A percentile compares a stretch with the other conserved stretches of the same genome.
Evolutionary conservation across 2,329 filamentous ascomycete genomes (phyloP).

Genomic region (Trichophaea hybrida): DNA sequence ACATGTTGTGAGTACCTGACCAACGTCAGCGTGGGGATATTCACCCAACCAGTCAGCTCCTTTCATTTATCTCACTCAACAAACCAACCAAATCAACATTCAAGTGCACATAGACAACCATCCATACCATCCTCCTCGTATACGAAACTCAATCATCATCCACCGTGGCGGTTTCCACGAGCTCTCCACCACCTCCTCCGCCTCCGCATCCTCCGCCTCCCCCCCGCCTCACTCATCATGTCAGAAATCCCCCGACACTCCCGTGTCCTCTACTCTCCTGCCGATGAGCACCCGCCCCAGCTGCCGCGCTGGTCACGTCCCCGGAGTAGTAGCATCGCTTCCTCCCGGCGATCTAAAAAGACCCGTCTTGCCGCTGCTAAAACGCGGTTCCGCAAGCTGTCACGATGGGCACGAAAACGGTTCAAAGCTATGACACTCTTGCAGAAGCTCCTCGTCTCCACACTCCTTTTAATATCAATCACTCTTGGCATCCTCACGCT

Average conservation of each 20-base stretch:
- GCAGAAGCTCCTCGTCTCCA: constrained; percentile 22
- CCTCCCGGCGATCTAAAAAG: constrained; percentile 10
- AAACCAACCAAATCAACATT: too few species aligned
- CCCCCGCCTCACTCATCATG: constrained; percentile 5
- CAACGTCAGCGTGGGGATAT: too few species aligned
- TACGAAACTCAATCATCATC: too few species aligned
- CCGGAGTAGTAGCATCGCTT: constrained; percentile 4
- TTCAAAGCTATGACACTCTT: constrained; percentile 20
- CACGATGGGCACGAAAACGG: constrained; percentile 22
- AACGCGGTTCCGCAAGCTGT: constrained; percentile 16
- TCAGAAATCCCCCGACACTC: constrained; percentile 22
- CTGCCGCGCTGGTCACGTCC: constrained; percentile 18
- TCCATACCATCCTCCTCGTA: too few species aligned
- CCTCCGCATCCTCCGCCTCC: background rate
- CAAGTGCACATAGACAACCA: too few species aligned
- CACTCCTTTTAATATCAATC: constrained; percentile 13
- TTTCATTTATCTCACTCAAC: too few species aligned
- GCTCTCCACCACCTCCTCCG: background rate
- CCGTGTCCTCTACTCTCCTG: constrained; percentile 24
- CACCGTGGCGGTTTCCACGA: background rate
- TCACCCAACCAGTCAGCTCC: too few species aligned
- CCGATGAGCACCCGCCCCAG: constrained; percentile 16
- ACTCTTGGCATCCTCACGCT: constrained; percentile 20
- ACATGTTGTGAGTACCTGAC: too few species aligned
- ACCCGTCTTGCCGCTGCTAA: constrained; percentile 9